phyloP scores from a whole-genome alignment of 2,329 filamentous ascomycete species.

The Orbilia oligospora region DNA sequence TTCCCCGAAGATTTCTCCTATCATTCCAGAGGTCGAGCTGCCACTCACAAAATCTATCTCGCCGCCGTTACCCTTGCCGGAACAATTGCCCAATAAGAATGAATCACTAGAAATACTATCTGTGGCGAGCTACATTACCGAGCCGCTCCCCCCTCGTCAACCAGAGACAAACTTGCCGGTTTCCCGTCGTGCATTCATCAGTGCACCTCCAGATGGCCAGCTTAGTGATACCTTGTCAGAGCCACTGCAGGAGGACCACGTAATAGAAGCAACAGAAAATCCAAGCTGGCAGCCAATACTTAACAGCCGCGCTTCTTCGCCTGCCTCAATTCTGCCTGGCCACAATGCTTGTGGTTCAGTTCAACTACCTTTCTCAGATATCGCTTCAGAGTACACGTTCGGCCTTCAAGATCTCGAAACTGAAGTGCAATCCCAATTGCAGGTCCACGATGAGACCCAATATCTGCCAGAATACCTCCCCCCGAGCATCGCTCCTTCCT shows the following conservation, averaged over 20 bases:
- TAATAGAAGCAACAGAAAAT: not conserved
- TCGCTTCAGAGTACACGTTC: conserved; percentile 1
- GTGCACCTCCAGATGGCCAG: not conserved
- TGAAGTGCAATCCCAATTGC: not conserved
- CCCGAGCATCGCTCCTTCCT: conserved; percentile 24
- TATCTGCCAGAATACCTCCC: conserved; percentile 10
- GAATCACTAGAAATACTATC: conserved; percentile 32
- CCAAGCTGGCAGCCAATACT: not conserved
- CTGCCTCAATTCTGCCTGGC: not conserved
- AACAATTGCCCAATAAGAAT: not conserved
- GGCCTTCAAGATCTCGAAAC: too few species aligned
- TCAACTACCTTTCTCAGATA: conserved; percentile 20
- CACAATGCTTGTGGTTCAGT: not conserved
- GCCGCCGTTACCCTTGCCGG: not conserved
- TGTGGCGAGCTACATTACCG: conserved; percentile 1
- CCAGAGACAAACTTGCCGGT: not conserved
- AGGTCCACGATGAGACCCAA: not conserved
- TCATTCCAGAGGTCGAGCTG: not conserved
- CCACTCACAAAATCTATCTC: not conserved
- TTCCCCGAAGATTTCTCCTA: not conserved
- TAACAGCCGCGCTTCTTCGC: conserved; percentile 14
- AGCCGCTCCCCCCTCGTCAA: not conserved
- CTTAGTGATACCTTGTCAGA: not conserved
- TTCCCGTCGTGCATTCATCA: conserved; percentile 14
- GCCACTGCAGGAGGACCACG: not conserved